Evolutionary conservation across 495 filamentous ascomycete species (phyloP).

Genomic region (Aspergillus bertholletiae): DNA sequence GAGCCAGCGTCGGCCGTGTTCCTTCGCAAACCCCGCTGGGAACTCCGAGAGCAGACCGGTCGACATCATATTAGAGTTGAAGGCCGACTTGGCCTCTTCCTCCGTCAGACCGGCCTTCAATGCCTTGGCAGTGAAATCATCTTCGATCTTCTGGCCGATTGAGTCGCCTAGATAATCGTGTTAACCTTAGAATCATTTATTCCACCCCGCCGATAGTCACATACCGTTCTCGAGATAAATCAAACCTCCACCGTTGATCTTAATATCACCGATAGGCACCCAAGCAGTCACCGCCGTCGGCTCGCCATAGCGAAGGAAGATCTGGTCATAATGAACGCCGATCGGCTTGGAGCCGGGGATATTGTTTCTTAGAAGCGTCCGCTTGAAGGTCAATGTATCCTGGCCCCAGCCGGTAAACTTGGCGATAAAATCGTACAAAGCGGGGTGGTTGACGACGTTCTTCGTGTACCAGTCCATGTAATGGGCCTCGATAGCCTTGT

Average conservation of each 20-base stretch:
- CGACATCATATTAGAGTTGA: conserved; percentile 56
- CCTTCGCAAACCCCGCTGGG: conserved; percentile 41
- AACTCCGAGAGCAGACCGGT: conserved; percentile 45
- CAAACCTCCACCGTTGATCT: conserved; percentile 54
- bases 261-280: conserved; percentile 62
- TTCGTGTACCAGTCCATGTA: conserved; percentile 55
- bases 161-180: conserved; percentile 25
- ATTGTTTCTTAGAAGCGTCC: conserved; percentile 55
- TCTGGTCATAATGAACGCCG: conserved; percentile 64
- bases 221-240: conserved; percentile 57
- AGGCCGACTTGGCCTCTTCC: conserved; percentile 49
- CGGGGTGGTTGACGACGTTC: conserved; percentile 53
- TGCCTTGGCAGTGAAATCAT: conserved; percentile 45
- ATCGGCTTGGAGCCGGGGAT: conserved; percentile 56
- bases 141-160: conserved; percentile 45
- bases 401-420: conserved; percentile 53
- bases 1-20: conserved; percentile 48
- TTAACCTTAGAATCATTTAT: neutral
- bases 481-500: conserved; percentile 53
- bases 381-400: conserved; percentile 43
- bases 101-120: conserved; percentile 41
- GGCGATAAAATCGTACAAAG: conserved; percentile 48
- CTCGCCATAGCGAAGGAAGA: conserved; percentile 58
- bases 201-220: neutral
- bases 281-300: conserved; percentile 58